A percentile compares a stretch with the other conserved stretches of the same genome.
phyloP scores from a whole-genome alignment of 2,329 filamentous ascomycete genomes.

The Orbilia javanica region DNA sequence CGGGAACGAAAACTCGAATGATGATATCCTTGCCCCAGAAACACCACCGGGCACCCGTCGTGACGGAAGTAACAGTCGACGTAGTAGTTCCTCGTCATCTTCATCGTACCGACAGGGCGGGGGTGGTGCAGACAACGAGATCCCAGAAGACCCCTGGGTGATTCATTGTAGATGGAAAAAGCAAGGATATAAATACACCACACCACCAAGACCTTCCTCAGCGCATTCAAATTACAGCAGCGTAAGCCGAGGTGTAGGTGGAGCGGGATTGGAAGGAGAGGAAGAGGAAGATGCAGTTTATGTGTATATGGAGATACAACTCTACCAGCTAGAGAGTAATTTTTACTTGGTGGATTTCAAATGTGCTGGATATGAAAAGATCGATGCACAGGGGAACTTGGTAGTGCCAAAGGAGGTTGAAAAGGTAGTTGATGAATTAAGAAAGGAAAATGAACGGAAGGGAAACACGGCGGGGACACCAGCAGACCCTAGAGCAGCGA shows the following conservation, averaged over 20 bases:
- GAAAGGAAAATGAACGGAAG: conserved; percentile 39
- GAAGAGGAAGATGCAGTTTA: conserved; percentile 77
- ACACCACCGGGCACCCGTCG: conserved; percentile 48
- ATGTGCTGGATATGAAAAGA: conserved; percentile 92
- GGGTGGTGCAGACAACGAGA: conserved; percentile 63
- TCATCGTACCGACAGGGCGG: conserved; percentile 64
- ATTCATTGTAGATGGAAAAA: conserved; percentile 62
- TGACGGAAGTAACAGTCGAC: conserved; percentile 56
- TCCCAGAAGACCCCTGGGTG: conserved; percentile 62
- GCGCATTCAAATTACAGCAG: conserved; percentile 62
- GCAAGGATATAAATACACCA: conserved; percentile 63
- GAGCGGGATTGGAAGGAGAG: conserved; percentile 70
- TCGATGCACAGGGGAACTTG: conserved; percentile 69
- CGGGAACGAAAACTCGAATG: conserved; percentile 68
- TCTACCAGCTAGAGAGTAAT: conserved; percentile 91
- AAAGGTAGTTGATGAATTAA: conserved; percentile 46
- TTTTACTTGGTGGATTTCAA: conserved; percentile 99
- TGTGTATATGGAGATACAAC: conserved; percentile 94
- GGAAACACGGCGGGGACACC: background rate
- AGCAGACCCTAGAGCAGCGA: conserved; percentile 35
- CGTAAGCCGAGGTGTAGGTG: conserved; percentile 62
- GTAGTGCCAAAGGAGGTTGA: conserved; percentile 60
- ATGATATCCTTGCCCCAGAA: conserved; percentile 75
- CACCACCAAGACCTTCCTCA: conserved; percentile 62
- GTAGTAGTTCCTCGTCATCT: conserved; percentile 59